Evolutionary conservation across 1,284 basidiomycete species (phyloP).

Genomic region (Caloboletus firmus): DNA sequence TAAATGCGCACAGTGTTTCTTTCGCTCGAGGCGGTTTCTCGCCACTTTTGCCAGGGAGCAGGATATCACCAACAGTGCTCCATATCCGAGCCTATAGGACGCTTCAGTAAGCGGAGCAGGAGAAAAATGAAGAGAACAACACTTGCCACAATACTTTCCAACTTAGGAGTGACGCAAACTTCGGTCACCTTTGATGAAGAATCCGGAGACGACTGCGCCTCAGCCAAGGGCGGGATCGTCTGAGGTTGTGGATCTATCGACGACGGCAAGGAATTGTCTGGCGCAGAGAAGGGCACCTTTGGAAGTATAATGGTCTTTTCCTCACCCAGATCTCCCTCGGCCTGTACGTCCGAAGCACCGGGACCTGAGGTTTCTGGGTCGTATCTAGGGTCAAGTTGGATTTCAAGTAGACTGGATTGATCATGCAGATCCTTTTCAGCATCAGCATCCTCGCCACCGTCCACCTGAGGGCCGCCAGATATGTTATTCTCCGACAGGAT

Average conservation of each 20-base stretch:
- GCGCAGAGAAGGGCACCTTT: conserved; percentile 15
- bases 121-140: background rate
- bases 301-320: conserved; percentile 36
- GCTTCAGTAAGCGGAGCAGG: background rate
- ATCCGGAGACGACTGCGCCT: conserved; percentile 9
- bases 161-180: conserved; percentile 50
- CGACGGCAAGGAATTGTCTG: conserved; percentile 7
- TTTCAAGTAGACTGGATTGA: conserved; percentile 14
- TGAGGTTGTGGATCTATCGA: conserved; percentile 4
- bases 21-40: conserved; percentile 53
- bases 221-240: background rate
- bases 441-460: conserved; percentile 1
- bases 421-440: conserved; percentile 8
- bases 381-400: conserved; percentile 8
- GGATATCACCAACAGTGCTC: conserved; percentile 59
- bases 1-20: conserved; percentile 59
- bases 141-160: conserved; percentile 62
- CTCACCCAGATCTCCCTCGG: conserved; percentile 25
- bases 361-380: conserved; percentile 1
- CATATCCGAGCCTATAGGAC: conserved; percentile 61
- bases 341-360: conserved; percentile 10
- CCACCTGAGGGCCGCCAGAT: conserved; percentile 3
- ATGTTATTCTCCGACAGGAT: conserved; percentile 6
- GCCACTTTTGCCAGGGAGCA: conserved; percentile 52
- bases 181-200: conserved; percentile 32